Conservation (phyloP, 164 flowering plant genomes). For the Hamamelis virginiana region DNA sequence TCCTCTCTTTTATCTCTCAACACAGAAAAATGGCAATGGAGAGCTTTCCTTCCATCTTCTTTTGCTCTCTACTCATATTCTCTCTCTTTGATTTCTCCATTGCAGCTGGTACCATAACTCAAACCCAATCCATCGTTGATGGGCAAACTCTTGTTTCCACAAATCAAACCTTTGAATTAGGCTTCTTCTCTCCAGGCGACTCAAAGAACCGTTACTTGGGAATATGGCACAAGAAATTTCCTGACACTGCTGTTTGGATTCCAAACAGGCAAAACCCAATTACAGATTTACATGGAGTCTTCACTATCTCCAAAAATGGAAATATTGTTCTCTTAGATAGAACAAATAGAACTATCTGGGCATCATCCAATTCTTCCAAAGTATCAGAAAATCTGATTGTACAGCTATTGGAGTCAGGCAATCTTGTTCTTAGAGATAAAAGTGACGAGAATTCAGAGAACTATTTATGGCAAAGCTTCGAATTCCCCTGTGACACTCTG, state of each 20-base stretch:
- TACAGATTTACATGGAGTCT: not conserved
- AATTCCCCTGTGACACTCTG: not conserved
- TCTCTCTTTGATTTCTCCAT: not conserved
- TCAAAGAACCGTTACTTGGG: conserved; percentile 5
- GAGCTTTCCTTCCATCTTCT: no score
- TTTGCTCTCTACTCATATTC: no score
- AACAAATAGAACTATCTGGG: conserved; percentile 18
- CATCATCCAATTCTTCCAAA: conserved; percentile 8
- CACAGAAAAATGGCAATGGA: not conserved
- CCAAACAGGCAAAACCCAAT: conserved; percentile 16
- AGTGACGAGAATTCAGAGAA: no score
- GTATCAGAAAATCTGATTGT: no score
- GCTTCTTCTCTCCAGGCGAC: conserved; percentile 13
- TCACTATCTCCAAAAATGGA: not conserved
- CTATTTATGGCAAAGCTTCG: not conserved
- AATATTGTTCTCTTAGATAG: not conserved
- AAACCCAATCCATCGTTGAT: not conserved
- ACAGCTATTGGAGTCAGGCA: conserved; percentile 24
- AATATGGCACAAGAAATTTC: conserved; percentile 11
- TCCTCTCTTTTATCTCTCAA: no score
- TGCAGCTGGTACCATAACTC: no score
- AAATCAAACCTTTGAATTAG: conserved; percentile 7
- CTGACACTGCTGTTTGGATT: conserved; percentile 11
- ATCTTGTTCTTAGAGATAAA: not conserved
- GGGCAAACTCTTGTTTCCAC: not conserved